These are phyloP conservation scores for Phoenix dactylifera DNA, from an alignment of 176 grass and related monocot species.

Conservation along the genomic window DNA sequence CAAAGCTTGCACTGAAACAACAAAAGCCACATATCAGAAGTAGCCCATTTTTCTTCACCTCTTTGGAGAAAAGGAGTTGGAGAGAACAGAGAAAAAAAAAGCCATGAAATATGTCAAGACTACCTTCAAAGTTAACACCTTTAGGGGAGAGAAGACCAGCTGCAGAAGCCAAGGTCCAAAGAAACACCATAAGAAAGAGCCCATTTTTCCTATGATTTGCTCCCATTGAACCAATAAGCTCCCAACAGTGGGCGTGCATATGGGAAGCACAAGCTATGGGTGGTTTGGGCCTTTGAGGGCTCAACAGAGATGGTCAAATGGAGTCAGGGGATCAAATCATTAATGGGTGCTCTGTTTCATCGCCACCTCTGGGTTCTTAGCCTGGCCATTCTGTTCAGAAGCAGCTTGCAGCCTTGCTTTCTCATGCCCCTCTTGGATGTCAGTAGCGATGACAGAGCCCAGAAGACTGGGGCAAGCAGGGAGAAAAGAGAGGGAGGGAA, in stretches of 20 bases:
- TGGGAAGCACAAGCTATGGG: background rate
- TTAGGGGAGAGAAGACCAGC: constrained; percentile 64
- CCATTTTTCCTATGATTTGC: constrained; percentile 11
- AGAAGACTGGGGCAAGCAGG: constrained; percentile 18
- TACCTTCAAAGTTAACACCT: constrained; percentile 95
- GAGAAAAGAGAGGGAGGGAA: constrained; percentile 22
- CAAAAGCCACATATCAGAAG: no score
- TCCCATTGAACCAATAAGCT: constrained; percentile 24
- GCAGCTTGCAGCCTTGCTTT: constrained; percentile 46
- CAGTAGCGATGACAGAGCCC: background rate
- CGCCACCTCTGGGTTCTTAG: background rate
- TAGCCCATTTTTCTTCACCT: no score
- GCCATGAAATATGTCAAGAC: constrained; percentile 1
- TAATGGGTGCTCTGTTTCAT: constrained; percentile 15
- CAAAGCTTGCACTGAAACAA: constrained; percentile 68
- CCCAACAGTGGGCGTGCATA: constrained; percentile 15
- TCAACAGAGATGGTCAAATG: constrained; percentile 1
- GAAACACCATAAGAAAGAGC: constrained; percentile 18
- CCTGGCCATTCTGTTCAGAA: constrained; percentile 36
- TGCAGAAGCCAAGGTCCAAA: constrained; percentile 27
- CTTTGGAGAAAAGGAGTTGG: no score
- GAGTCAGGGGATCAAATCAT: constrained; percentile 22
- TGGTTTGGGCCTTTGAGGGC: no score
- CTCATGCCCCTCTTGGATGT: constrained; percentile 27
- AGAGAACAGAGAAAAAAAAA: background rate